Percentiles rank a stretch among this genome's conserved stretches.
These are phyloP conservation scores for Cystofilobasidium macerans DNA, from an alignment of 768 basidiomycete genomes.

Conservation along the genomic window DNA sequence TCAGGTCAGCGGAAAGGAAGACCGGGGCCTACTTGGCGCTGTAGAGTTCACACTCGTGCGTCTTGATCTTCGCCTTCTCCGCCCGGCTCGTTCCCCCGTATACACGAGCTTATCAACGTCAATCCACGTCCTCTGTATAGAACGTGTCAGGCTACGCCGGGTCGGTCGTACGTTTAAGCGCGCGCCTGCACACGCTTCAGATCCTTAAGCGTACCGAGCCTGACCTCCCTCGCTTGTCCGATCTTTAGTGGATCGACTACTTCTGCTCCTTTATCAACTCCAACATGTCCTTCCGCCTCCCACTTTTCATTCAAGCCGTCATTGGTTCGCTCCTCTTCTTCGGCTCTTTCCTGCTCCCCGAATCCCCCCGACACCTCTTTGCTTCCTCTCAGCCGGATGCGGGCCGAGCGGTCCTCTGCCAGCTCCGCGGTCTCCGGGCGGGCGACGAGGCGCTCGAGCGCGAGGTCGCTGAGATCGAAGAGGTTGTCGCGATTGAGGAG, in stretches of 20 bases:
- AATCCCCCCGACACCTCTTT: conserved; percentile 83
- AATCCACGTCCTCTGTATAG: too few relatives aligned
- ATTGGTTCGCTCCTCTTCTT: conserved; percentile 69
- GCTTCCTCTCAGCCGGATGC: conserved; percentile 72
- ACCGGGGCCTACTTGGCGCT: conserved; percentile 81
- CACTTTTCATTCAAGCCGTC: conserved; percentile 59
- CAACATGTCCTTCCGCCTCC: conserved; percentile 81
- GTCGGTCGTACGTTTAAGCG: conserved; percentile 55
- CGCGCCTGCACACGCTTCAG: too few relatives aligned
- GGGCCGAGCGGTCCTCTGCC: conserved; percentile 75
- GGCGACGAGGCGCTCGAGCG: conserved; percentile 56
- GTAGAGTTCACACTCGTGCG: conserved; percentile 77
- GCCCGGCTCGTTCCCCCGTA: not conserved
- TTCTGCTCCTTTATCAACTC: conserved; percentile 79
- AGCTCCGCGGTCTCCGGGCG: conserved; percentile 72
- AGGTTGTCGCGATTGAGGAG: conserved; percentile 37
- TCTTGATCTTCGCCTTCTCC: not conserved
- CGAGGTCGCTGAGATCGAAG: conserved; percentile 87
- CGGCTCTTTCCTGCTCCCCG: conserved; percentile 75
- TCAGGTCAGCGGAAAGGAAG: conserved; percentile 85
- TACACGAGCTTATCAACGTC: too few relatives aligned
- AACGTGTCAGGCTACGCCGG: conserved; percentile 86
- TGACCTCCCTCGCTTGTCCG: not conserved
- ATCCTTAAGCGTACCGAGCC: too few relatives aligned
- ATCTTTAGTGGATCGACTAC: conserved; percentile 67